Conservation (phyloP, 2,329 filamentous ascomycete genomes). For the Aspergillus spinulosporus region DNA sequence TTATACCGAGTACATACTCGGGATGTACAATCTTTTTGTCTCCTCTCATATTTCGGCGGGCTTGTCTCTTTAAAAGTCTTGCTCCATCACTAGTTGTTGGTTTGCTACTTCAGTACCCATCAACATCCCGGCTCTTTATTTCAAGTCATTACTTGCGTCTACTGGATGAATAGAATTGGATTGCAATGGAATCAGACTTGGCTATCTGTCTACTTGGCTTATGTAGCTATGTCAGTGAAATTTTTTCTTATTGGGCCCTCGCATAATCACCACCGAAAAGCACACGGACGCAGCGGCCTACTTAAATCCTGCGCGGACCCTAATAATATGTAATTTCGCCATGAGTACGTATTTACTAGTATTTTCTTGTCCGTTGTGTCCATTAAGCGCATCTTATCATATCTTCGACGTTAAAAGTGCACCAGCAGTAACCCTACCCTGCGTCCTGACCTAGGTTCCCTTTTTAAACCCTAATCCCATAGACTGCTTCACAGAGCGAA, state of each 20-base stretch:
- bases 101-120: not conserved
- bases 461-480: not conserved
- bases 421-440: no score
- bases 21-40: not conserved
- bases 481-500: constrained; percentile 4
- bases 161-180: not conserved
- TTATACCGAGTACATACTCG: constrained; percentile 5
- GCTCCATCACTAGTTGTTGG: not conserved
- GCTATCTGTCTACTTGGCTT: not conserved
- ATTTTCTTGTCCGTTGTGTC: no score
- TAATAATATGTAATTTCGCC: no score
- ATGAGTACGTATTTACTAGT: no score
- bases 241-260: no score
- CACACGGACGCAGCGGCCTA: no score
- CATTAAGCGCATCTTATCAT: not conserved
- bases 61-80: not conserved
- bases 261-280: no score
- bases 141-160: not conserved
- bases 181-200: not conserved
- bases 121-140: not conserved
- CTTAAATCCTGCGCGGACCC: no score
- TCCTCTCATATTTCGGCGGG: not conserved
- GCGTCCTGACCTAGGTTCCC: not conserved
- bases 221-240: not conserved
- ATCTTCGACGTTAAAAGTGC: not conserved